A percentile compares a stretch with the other conserved stretches of the same genome.
These are phyloP conservation scores for Bonia amplexicaulis DNA, from an alignment of 176 grass and related monocot genomes.

Conservation along the genomic window DNA sequence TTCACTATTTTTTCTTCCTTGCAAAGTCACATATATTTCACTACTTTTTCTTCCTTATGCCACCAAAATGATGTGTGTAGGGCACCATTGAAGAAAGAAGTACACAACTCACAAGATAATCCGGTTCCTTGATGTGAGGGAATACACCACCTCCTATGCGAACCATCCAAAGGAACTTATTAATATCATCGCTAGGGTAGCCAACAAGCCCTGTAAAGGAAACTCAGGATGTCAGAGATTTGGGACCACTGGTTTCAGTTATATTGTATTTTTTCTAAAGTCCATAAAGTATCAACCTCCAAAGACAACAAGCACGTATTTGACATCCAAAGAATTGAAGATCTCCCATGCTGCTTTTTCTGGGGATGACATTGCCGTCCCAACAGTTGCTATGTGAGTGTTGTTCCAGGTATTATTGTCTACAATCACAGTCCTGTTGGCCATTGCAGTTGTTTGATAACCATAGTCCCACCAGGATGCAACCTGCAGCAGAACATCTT, in stretches of 20 bases:
- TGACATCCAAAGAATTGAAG: conserved; percentile 96
- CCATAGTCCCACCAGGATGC: conserved; percentile 99
- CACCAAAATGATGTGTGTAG: conserved; percentile 9
- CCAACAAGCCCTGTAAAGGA: conserved; percentile 91
- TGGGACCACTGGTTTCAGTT: background rate
- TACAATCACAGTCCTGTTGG: conserved; percentile 97
- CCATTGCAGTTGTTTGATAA: conserved; percentile 99
- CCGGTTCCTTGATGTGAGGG: conserved; percentile 98
- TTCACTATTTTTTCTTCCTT: background rate
- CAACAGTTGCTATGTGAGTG: conserved; percentile 99
- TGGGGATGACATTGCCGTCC: conserved; percentile 98
- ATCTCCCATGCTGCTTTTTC: conserved; percentile 99
- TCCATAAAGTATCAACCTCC: conserved; percentile 55
- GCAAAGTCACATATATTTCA: background rate
- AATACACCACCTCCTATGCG: conserved; percentile 98
- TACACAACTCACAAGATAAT: conserved; percentile 90
- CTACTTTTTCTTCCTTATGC: background rate
- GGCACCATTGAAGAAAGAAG: background rate
- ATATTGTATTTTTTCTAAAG: background rate
- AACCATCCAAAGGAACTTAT: conserved; percentile 99
- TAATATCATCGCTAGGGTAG: conserved; percentile 98
- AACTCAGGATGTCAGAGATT: conserved; percentile 24
- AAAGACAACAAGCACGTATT: conserved; percentile 98
- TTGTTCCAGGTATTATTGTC: conserved; percentile 99
- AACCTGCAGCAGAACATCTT: conserved; percentile 50